phyloP scores from a whole-genome alignment of 139 green algal species.

The Picochlorum sp. region DNA sequence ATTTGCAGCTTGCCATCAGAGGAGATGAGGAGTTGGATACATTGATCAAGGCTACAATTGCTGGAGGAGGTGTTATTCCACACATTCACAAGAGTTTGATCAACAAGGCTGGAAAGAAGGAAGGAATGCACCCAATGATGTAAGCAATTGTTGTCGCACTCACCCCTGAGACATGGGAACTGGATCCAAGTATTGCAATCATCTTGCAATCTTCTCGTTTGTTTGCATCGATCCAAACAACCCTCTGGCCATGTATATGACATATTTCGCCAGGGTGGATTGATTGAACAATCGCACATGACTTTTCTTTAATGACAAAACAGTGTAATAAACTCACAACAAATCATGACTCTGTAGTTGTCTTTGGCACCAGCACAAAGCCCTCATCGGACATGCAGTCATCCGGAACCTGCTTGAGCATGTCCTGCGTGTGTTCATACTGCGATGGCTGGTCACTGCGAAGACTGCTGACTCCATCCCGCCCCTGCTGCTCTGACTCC shows the following conservation, averaged over 20 bases:
- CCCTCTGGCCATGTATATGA: no score
- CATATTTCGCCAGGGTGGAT: no score
- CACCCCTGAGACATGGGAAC: background rate
- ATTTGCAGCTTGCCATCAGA: conserved; percentile 98
- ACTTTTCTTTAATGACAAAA: background rate
- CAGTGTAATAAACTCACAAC: no score
- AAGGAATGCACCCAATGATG: conserved; percentile 11
- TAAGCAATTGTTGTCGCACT: background rate
- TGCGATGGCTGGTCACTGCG: conserved; percentile 33
- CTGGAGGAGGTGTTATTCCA: conserved; percentile 96
- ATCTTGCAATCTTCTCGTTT: no score
- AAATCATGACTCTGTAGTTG: background rate
- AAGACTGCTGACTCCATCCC: conserved; percentile 12
- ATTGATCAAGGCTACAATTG: conserved; percentile 99
- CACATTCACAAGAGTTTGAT: conserved; percentile 98
- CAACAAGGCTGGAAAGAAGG: conserved; percentile 54
- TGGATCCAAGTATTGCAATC: no score
- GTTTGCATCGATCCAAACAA: no score
- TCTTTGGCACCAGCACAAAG: conserved; percentile 4
- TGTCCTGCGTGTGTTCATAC: conserved; percentile 15
- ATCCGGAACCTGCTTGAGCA: conserved; percentile 37
- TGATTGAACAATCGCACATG: background rate
- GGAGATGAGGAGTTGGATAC: conserved; percentile 99
- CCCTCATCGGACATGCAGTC: conserved; percentile 16
- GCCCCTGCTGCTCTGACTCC: conserved; percentile 22